Base-by-base conservation (phyloP, 2,329 filamentous ascomycete genomes). In the Colletotrichum karsti region DNA sequence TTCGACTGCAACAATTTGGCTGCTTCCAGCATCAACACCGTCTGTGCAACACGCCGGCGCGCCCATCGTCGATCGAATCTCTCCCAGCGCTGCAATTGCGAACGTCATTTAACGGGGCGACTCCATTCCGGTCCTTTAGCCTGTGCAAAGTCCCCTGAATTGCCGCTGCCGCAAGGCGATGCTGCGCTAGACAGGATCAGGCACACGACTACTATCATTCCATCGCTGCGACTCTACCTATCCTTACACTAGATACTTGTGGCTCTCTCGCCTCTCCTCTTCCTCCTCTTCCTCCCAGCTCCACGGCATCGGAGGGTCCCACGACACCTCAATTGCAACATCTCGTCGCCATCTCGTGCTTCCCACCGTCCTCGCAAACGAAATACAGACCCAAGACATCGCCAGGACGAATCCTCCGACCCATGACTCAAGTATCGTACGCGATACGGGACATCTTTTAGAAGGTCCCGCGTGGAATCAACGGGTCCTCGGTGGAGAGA, bases 41-140 rank as follows among this genome's bases (percentile, higher is more conserved):
- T 58, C 60, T 54, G 60, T 67, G 64, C 60, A 37, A 64, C 39
- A 24, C 60, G 44, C 28, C 37, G 33, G 39, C 35, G 30, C 53
- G 28, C 22, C 59, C 28, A 18, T 64, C 61, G 46, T 64, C 53
- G 60, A 67, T 59, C 65, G 42, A 64, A 58, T 63, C 30, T 53
- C 44, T 44, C 53, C 10, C 42, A 22, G 55, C 37, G 18, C 50
- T 15, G 35, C 33, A 35, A 48, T 44, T 65, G 55, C 58, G 22
- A 67, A 67, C 64, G 64, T 67, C 64, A 67, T 67, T n/a, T 64
- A 28, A 67, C 64, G 64, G 64, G 60, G 64, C 61, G 60, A 67
- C 60, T 67, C 46, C 64, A 67, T 67, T 64, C 64, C 64, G 59
- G 26, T 9, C 46, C 35, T 67, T 64, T 64, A 58, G 64, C 64